Base-by-base conservation (phyloP, 2,329 filamentous ascomycete species). In the Orbilia javanica region DNA sequence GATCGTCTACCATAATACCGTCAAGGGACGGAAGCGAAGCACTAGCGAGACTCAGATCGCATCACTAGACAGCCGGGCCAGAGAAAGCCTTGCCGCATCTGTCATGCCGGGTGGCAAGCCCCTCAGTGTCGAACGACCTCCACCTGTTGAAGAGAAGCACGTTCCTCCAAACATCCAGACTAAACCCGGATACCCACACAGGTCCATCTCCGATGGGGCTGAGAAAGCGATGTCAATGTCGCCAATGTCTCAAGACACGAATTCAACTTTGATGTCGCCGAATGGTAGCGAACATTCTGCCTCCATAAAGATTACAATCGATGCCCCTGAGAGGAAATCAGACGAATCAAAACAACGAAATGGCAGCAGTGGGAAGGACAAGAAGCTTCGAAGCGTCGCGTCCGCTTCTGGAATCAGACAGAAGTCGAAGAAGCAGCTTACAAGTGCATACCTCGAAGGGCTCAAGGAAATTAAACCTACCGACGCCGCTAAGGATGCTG, bases 381-480 rank as follows among this genome's bases (percentile, higher is more conserved):
- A 79, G 75, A 74, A 73, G 22, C 63, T 79, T 27, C 68, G 75
- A 18, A 69, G 48, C 31, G 75, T 79, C 10, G 75, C 75, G 4
- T 79, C 75, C 10, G 75, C 75, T 25, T 79, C 75, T 7, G 75
- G 75, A 6, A 73, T 79, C 29, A 27, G 75, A 46, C 75, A 91
- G 88, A 94, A 95, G 84, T 89, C 90, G 64, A 99, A 99, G 86
- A 96, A 98, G 83, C 81, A 81, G 36, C 91, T 93, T 73, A 99
- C 96, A 0, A 97, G 94, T 82, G 96, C 96, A 0, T 99, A 98
- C 84, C 93, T 91, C 18, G 91, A 93, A 31, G 96, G 96, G 0
- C 86, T 98, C 46, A 88, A 92, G 81, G 94, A 94, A 84, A 92
- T 95, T 77, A 86, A 89, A 0, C 96, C 96, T 0, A 87, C 90